A percentile compares a stretch with the other conserved stretches of the same genome.
These are phyloP conservation scores for Cylindrodendrum hubeiense DNA, from an alignment of 2,329 filamentous ascomycete species.

Conservation along the genomic window DNA sequence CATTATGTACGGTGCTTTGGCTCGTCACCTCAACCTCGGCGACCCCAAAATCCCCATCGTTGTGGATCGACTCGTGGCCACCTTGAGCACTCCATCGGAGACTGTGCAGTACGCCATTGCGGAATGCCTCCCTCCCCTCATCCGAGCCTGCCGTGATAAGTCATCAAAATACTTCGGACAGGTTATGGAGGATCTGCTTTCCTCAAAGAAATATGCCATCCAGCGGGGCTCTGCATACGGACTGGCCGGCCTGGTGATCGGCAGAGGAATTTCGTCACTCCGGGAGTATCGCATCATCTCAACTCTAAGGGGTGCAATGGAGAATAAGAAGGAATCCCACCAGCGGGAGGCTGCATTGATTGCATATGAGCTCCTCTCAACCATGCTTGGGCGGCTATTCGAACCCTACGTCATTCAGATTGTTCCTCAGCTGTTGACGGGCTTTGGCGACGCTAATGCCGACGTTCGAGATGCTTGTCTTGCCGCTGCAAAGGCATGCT, in stretches of 20 bases:
- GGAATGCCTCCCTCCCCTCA: slow-evolving; percentile 91
- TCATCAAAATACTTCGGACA: slow-evolving; percentile 84
- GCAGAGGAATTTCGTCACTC: slow-evolving; percentile 85
- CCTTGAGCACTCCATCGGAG: slow-evolving; percentile 94
- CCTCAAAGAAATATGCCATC: slow-evolving; percentile 90
- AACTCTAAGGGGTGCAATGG: slow-evolving; percentile 82
- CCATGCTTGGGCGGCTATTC: slow-evolving; percentile 87
- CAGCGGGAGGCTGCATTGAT: slow-evolving; percentile 90
- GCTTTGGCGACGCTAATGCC: slow-evolving; percentile 88
- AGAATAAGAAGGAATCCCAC: slow-evolving; percentile 94
- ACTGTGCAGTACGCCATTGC: slow-evolving; percentile 97
- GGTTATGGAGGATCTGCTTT: slow-evolving; percentile 84
- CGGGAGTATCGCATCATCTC: slow-evolving; percentile 89
- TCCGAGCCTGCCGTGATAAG: slow-evolving; percentile 83
- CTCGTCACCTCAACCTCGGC: slow-evolving; percentile 85
- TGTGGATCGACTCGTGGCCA: slow-evolving; percentile 85
- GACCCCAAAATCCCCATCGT: slow-evolving; percentile 90
- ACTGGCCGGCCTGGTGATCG: slow-evolving; percentile 88
- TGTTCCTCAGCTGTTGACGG: slow-evolving; percentile 87
- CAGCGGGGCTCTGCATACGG: slow-evolving; percentile 96
- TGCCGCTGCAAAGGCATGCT: slow-evolving; percentile 93
- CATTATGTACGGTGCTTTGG: slow-evolving; percentile 95
- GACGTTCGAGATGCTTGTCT: slow-evolving; percentile 95
- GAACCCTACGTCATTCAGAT: slow-evolving; percentile 98
- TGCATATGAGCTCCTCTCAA: slow-evolving; percentile 90